Conservation (phyloP, 2,329 filamentous ascomycete species). For the Fusarium sterilihyphosum region DNA sequence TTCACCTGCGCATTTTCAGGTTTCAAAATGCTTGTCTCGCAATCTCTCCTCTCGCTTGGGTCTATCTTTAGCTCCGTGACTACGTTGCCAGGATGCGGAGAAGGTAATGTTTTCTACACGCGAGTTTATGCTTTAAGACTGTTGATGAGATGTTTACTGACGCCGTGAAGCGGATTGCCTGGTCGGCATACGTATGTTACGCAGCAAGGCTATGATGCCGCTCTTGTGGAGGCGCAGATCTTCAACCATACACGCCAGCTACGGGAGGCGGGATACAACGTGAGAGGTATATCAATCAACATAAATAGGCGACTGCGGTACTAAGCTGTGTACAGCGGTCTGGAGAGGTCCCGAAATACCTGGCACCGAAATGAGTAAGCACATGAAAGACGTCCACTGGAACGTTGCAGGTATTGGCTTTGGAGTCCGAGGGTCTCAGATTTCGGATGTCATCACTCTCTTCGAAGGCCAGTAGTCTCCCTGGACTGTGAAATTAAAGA, state of each 20-base stretch:
- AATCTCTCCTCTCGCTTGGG: neutral
- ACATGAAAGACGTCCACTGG: neutral
- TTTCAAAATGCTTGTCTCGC: neutral
- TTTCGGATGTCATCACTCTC: neutral
- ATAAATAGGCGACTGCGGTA: rapidly evolving
- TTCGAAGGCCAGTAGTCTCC: neutral
- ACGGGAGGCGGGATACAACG: constrained; percentile 3
- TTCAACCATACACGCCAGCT: constrained; percentile 14
- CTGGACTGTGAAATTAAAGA: rapidly evolving
- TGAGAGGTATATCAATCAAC: rapidly evolving
- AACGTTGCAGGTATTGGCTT: constrained; percentile 5
- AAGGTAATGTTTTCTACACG: constrained; percentile 14
- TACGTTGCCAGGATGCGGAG: neutral
- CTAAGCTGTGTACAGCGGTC: neutral
- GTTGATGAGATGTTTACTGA: rapidly evolving
- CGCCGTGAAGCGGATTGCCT: neutral
- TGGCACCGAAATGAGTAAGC: neutral
- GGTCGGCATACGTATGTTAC: constrained; percentile 4
- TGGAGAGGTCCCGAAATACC: constrained; percentile 6
- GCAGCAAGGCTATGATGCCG: constrained; percentile 2
- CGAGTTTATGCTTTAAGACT: rapidly evolving
- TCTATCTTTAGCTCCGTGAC: neutral
- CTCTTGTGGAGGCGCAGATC: neutral
- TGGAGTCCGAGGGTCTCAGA: constrained; percentile 2
- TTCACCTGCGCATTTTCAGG: rapidly evolving